These are phyloP conservation scores for Xerocomus potaroensis DNA, from an alignment of 768 basidiomycete species.

Conservation along the genomic window DNA sequence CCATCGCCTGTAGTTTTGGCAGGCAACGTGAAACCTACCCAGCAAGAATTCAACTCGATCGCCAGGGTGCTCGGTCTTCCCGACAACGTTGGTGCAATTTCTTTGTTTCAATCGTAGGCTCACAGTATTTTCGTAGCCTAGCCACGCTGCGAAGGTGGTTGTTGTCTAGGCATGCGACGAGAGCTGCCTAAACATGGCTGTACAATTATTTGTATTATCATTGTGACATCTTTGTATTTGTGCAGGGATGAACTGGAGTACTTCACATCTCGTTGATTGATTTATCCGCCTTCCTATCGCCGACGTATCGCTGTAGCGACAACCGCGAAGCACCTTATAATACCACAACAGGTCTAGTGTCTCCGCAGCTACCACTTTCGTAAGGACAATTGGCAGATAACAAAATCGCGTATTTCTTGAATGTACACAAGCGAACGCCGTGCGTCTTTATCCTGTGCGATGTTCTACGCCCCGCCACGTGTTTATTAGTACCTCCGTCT, in stretches of 20 bases:
- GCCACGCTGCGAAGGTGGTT: background rate
- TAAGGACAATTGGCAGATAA: too few relatives aligned
- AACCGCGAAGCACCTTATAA: too few relatives aligned
- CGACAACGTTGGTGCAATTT: conserved; percentile 25
- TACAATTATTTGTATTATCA: conserved; percentile 13
- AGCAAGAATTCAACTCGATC: conserved; percentile 46
- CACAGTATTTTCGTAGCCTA: background rate
- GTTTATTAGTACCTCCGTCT: too few relatives aligned
- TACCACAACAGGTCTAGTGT: too few relatives aligned
- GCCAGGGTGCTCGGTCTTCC: conserved; percentile 41
- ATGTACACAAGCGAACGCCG: too few relatives aligned
- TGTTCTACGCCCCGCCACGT: too few relatives aligned
- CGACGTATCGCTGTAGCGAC: too few relatives aligned
- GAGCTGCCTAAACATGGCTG: too few relatives aligned
- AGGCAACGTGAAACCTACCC: conserved; percentile 39
- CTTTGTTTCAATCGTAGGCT: background rate
- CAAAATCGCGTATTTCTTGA: too few relatives aligned
- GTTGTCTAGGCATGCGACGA: background rate
- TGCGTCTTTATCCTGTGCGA: too few relatives aligned
- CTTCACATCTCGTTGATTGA: background rate
- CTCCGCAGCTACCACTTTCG: too few relatives aligned
- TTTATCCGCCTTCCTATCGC: too few relatives aligned
- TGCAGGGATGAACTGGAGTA: background rate
- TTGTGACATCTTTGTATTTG: conserved; percentile 2
- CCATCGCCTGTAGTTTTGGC: conserved; percentile 42